Evolutionary conservation across 305 asterid genomes (phyloP).

Genomic region (Withania somnifera): DNA sequence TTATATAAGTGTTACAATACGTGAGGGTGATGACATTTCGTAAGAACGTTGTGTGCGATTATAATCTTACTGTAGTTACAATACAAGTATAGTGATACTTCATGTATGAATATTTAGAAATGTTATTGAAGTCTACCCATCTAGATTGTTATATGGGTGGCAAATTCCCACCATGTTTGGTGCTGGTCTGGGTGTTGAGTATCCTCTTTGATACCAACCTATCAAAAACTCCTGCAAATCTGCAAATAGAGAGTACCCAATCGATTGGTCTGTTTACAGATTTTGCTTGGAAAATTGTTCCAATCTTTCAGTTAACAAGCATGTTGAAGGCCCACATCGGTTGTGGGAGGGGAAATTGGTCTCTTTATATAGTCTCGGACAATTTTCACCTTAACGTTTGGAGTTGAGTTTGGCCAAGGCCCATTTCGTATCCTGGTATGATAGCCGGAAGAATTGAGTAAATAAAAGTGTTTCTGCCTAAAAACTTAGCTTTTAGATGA

Average conservation of each 20-base stretch:
- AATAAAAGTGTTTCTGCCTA: background rate
- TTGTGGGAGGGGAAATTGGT: background rate
- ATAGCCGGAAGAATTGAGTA: background rate
- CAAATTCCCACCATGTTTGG: background rate
- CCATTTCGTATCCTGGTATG: background rate
- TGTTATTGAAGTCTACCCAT: background rate
- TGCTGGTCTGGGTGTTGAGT: background rate
- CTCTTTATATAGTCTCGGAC: background rate
- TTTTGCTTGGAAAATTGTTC: background rate
- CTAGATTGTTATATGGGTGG: background rate
- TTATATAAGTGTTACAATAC: background rate
- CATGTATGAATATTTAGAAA: background rate
- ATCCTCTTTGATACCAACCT: background rate
- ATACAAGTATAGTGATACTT: background rate
- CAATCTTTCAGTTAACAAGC: background rate
- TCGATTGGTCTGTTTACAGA: background rate
- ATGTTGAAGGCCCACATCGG: background rate
- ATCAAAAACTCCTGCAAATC: background rate
- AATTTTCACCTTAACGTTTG: background rate
- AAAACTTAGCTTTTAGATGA: background rate
- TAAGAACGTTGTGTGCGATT: background rate
- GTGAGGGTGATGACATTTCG: background rate
- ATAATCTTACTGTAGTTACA: background rate
- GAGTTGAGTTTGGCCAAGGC: background rate
- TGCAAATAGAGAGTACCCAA: background rate